Evolutionary conservation across 352 stramenopile species (phyloP).

Genomic region (Globisporangium irregulare): DNA sequence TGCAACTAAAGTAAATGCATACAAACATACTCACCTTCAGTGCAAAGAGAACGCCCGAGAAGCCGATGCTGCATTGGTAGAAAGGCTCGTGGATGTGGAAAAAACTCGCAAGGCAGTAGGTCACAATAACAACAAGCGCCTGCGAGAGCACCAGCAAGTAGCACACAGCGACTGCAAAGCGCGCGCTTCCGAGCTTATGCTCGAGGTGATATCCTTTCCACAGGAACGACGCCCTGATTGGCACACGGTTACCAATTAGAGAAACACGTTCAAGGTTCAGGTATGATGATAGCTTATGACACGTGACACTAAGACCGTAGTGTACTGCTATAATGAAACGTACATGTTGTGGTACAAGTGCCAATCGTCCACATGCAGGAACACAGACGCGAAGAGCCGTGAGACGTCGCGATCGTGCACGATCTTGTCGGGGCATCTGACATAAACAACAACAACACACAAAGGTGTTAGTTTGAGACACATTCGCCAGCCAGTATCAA

Average conservation of each 20-base stretch:
- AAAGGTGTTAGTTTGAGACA: conserved; percentile 4
- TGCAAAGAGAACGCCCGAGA: conserved; percentile 75
- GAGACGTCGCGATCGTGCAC: conserved; percentile 32
- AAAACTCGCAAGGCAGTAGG: conserved; percentile 31
- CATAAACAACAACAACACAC: conserved; percentile 4
- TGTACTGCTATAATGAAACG: conserved; percentile 17
- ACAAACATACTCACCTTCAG: conserved; percentile 49
- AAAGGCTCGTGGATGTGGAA: conserved; percentile 22
- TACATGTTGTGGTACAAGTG: conserved; percentile 92
- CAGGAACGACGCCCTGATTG: conserved; percentile 64
- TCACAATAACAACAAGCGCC: conserved; percentile 43
- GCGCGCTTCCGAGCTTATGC: conserved; percentile 39
- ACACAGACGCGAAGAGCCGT: conserved; percentile 61
- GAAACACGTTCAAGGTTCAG: not conserved
- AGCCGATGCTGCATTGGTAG: conserved; percentile 70
- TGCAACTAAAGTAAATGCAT: not conserved
- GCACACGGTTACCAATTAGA: conserved; percentile 3
- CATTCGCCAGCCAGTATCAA: not conserved
- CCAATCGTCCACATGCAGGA: conserved; percentile 83
- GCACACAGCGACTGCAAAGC: conserved; percentile 44
- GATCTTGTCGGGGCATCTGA: conserved; percentile 68
- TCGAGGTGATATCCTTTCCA: conserved; percentile 87
- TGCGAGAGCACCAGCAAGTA: conserved; percentile 69
- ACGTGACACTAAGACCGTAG: not conserved
- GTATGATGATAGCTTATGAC: not conserved